A percentile compares a stretch with the other conserved stretches of the same genome.
phyloP scores from a whole-genome alignment of 371 early-diverging fungal species.

The Mortierella sp. region DNA sequence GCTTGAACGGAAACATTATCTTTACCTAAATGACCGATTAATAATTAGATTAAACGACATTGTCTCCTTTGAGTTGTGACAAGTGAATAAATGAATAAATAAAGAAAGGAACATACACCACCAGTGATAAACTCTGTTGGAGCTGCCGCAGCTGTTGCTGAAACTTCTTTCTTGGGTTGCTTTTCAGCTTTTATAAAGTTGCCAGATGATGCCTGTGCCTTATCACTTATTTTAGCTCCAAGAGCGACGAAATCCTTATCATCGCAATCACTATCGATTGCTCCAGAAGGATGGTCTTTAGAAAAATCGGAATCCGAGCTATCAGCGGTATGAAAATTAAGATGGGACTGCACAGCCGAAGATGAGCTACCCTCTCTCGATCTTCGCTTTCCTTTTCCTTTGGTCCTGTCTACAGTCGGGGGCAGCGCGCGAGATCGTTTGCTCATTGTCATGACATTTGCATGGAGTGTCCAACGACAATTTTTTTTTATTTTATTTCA shows the following conservation, averaged over 20 bases:
- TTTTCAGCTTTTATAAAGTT: not conserved
- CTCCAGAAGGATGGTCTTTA: not conserved
- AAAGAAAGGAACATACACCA: slow-evolving; percentile 16
- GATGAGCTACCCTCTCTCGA: not conserved
- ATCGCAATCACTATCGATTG: not conserved
- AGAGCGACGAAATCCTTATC: not conserved
- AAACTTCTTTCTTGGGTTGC: not conserved
- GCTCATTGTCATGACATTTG: not conserved
- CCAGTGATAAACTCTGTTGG: slow-evolving; percentile 31
- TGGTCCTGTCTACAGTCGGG: not conserved
- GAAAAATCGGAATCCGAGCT: slow-evolving; percentile 29
- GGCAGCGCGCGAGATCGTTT: not conserved
- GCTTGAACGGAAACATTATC: slow-evolving; percentile 67
- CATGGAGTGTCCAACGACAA: not conserved
- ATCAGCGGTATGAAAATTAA: slow-evolving; percentile 8
- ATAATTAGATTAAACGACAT: not conserved
- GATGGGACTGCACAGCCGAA: slow-evolving; percentile 2
- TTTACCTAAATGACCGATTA: slow-evolving; percentile 29
- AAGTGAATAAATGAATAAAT: not conserved
- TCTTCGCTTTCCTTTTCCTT: not conserved
- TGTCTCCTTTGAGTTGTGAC: too few species aligned
- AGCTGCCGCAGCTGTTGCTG: slow-evolving; percentile 1
- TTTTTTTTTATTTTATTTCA: not conserved
- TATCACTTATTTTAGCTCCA: not conserved
- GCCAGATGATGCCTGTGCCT: not conserved